These are phyloP conservation scores for Dactylellina leptospora DNA, from an alignment of 2,329 filamentous ascomycete species.

Conservation along the genomic window DNA sequence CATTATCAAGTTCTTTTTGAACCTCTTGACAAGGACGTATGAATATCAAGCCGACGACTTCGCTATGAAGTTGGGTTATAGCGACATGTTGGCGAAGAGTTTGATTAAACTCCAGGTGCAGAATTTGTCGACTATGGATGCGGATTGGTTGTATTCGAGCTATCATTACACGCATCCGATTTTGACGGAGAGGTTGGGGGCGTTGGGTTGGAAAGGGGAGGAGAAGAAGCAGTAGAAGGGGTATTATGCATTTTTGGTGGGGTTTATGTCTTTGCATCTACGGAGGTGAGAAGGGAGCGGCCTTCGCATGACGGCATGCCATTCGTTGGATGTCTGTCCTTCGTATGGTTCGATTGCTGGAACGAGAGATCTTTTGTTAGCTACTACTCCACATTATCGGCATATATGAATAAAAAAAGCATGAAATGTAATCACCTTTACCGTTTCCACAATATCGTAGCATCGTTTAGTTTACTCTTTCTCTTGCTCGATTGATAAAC, in stretches of 20 bases:
- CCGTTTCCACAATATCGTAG: too few species aligned
- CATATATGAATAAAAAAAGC: not conserved
- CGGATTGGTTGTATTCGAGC: slow-evolving; percentile 96
- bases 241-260: not conserved
- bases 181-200: slow-evolving; percentile 88
- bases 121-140: slow-evolving; percentile 98
- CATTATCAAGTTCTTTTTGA: slow-evolving; percentile 94
- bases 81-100: slow-evolving; percentile 80
- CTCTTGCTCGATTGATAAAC: too few species aligned
- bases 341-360: not conserved
- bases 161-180: slow-evolving; percentile 99
- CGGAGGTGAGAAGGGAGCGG: not conserved
- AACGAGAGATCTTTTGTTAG: not conserved
- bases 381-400: not conserved
- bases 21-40: slow-evolving; percentile 90
- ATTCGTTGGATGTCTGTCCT: not conserved
- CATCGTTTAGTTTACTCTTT: too few species aligned
- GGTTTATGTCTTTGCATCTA: slow-evolving; percentile 58
- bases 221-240: slow-evolving; percentile 61
- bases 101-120: slow-evolving; percentile 98
- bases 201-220: slow-evolving; percentile 83
- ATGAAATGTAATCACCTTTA: not conserved
- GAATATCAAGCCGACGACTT: slow-evolving; percentile 97
- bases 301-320: not conserved
- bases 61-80: slow-evolving; percentile 83